A percentile compares a stretch with the other conserved stretches of the same genome.
Evolutionary conservation across 192 early-diverging fungal species (phyloP).

Genomic region (Mortierella alpina): DNA sequence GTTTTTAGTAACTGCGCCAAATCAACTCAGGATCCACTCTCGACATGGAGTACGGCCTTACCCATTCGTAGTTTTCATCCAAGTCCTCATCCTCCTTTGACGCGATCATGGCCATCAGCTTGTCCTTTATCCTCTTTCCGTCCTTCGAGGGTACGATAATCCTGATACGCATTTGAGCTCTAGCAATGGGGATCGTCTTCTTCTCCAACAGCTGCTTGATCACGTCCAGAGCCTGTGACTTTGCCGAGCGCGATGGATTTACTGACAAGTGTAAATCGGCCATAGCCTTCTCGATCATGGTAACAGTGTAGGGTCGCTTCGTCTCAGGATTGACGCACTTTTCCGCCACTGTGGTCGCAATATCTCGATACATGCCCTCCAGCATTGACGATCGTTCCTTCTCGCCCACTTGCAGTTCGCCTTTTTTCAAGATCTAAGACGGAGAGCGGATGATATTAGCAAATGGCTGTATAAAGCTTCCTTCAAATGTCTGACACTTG

Average conservation of each 20-base stretch:
- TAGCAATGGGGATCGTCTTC: conserved; percentile 87
- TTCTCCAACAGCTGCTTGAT: conserved; percentile 94
- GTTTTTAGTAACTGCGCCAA: conserved; percentile 4
- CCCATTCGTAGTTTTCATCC: conserved; percentile 88
- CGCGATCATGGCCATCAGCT: conserved; percentile 67
- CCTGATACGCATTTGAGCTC: conserved; percentile 94
- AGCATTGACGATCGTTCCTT: conserved; percentile 92
- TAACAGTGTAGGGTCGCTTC: conserved; percentile 93
- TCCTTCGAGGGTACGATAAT: conserved; percentile 87
- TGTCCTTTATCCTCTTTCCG: conserved; percentile 88
- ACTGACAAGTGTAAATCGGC: conserved; percentile 91
- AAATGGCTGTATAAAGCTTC: not conserved
- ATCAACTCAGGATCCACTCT: not conserved
- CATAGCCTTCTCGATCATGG: conserved; percentile 99
- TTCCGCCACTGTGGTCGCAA: conserved; percentile 95
- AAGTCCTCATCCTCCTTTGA: conserved; percentile 81
- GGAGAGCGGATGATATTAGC: not conserved
- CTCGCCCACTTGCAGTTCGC: conserved; percentile 96
- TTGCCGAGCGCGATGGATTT: conserved; percentile 88
- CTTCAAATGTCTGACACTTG: not conserved
- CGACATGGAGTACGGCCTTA: conserved; percentile 39
- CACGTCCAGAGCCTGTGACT: conserved; percentile 95
- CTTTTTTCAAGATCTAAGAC: conserved; percentile 89
- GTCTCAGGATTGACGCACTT: conserved; percentile 97
- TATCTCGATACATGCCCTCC: conserved; percentile 87